phyloP scores from a whole-genome alignment of 2,329 filamentous ascomycete species.

The Trichoderma guizhouense region DNA sequence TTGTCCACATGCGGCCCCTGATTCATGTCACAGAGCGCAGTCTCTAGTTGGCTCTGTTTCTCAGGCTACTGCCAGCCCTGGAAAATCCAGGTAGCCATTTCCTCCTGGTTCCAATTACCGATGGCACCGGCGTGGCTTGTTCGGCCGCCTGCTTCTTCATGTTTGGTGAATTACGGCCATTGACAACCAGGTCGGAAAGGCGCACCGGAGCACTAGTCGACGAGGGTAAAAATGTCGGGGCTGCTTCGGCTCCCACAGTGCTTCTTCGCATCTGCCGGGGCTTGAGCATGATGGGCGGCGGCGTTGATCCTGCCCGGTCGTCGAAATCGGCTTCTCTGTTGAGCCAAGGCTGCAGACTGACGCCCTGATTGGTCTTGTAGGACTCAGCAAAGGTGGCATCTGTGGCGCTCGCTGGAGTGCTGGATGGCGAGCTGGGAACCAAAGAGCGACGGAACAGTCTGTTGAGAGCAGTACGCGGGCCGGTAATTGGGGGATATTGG shows the following conservation, averaged over 20 bases:
- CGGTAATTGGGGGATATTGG: constrained; percentile 50
- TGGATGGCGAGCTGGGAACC: constrained; percentile 32
- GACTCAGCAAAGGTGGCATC: constrained; percentile 20
- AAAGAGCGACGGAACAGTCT: constrained; percentile 51
- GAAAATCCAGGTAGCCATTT: constrained; percentile 38
- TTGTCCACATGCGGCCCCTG: background rate
- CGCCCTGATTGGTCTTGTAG: constrained; percentile 21
- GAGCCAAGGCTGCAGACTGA: constrained; percentile 38
- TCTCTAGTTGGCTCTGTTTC: constrained; percentile 27
- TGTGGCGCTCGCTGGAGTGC: constrained; percentile 6
- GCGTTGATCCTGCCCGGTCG: constrained; percentile 49
- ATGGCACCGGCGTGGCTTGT: constrained; percentile 17
- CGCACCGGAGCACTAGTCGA: constrained; percentile 18
- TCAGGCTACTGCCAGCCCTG: constrained; percentile 24
- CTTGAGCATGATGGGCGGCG: constrained; percentile 54
- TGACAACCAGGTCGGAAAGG: background rate
- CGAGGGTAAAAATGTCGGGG: constrained; percentile 21
- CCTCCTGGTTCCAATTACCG: constrained; percentile 29
- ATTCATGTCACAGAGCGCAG: constrained; percentile 9
- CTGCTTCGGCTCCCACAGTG: constrained; percentile 25
- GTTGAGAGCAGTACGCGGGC: constrained; percentile 45
- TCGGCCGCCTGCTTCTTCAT: background rate
- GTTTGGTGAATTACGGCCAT: background rate
- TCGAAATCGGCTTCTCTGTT: constrained; percentile 41
- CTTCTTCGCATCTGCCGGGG: constrained; percentile 32